Evolutionary conservation across 2,329 filamentous ascomycete genomes (phyloP).

Genomic region (Penicillium sp.): DNA sequence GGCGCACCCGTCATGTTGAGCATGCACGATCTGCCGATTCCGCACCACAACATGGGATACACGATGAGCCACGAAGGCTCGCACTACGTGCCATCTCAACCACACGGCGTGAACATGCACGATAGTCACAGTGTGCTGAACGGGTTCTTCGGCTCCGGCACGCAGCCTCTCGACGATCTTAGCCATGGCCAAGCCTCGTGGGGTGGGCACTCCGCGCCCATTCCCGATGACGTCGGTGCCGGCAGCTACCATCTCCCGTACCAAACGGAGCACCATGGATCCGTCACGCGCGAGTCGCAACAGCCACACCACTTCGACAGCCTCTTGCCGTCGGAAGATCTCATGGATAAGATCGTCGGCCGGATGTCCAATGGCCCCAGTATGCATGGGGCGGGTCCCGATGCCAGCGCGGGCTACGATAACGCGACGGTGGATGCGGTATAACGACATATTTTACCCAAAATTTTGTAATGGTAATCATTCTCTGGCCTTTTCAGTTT

Average conservation of each 20-base stretch:
- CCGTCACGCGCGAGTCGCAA: conserved; percentile 36
- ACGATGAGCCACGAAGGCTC: conserved; percentile 30
- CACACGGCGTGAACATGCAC: conserved; percentile 30
- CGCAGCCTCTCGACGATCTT: conserved; percentile 39
- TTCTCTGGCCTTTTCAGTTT: conserved; percentile 15
- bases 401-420: conserved; percentile 34
- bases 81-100: conserved; percentile 37
- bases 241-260: conserved; percentile 36
- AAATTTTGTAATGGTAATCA: conserved; percentile 32
- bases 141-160: conserved; percentile 32
- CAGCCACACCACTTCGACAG: conserved; percentile 35
- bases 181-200: conserved; percentile 32
- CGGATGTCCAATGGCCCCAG: conserved; percentile 33
- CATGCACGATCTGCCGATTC: conserved; percentile 36
- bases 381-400: conserved; percentile 37
- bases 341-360: conserved; percentile 41
- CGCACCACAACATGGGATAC: conserved; percentile 35
- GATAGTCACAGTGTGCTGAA: conserved; percentile 36
- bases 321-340: conserved; percentile 35
- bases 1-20: conserved; percentile 35
- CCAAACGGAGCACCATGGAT: conserved; percentile 30
- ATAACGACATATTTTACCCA: conserved; percentile 21
- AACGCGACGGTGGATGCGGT: conserved; percentile 33
- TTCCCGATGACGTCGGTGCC: conserved; percentile 33
- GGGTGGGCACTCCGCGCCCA: conserved; percentile 30